These are phyloP conservation scores for Protoeuglena noctilucae DNA, from an alignment of 139 green algal species.

Conservation along the genomic window DNA sequence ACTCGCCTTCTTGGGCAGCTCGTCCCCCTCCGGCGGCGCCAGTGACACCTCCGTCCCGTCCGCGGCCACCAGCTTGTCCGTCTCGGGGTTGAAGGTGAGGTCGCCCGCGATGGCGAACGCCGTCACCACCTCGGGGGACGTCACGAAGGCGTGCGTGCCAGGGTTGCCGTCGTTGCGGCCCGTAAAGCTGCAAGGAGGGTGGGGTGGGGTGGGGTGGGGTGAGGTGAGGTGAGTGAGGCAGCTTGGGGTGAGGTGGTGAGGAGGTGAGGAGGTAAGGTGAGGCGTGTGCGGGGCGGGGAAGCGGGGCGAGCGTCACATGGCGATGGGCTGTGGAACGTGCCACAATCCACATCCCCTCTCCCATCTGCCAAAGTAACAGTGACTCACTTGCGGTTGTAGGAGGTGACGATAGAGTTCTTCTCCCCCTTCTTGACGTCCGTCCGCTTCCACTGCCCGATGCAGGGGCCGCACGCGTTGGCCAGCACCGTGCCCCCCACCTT, in stretches of 20 bases:
- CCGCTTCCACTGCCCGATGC: slow-evolving; percentile 92
- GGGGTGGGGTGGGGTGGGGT: too few species aligned
- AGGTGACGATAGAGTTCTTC: slow-evolving; percentile 83
- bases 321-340: too few species aligned
- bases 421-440: slow-evolving; percentile 76
- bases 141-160: slow-evolving; percentile 79
- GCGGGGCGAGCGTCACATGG: too few species aligned
- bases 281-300: too few species aligned
- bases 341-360: too few species aligned
- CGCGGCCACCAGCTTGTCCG: slow-evolving; percentile 44
- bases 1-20: slow-evolving; percentile 61
- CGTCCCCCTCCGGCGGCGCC: slow-evolving; percentile 56
- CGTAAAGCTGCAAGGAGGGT: too few species aligned
- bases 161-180: slow-evolving; percentile 88
- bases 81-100: slow-evolving; percentile 91
- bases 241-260: too few species aligned
- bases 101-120: slow-evolving; percentile 71
- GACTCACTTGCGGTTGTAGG: slow-evolving; percentile 91
- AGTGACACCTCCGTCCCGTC: slow-evolving; percentile 78
- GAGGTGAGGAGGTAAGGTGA: too few species aligned
- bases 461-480: slow-evolving; percentile 82
- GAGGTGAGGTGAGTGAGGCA: too few species aligned
- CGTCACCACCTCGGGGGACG: slow-evolving; percentile 77
- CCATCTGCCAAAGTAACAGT: too few species aligned
- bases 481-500: slow-evolving; percentile 78